Percentiles rank a stretch among this genome's conserved stretches.
Conservation (phyloP, 164 flowering plant species). For the Berberis thunbergii region DNA sequence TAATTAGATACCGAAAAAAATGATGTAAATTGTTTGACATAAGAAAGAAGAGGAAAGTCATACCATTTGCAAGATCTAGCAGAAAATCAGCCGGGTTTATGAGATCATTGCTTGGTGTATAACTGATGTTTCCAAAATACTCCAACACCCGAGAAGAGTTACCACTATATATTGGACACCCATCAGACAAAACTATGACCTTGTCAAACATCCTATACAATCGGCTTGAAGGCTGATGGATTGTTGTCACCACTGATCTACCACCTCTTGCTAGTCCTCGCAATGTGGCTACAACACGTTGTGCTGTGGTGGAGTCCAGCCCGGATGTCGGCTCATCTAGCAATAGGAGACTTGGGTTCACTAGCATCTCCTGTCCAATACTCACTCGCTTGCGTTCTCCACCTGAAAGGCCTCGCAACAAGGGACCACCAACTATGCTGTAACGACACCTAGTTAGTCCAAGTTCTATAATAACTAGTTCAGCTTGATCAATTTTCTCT, state of each 20-base stretch:
- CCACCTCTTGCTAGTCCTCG: constrained; percentile 68
- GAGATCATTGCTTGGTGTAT: constrained; percentile 31
- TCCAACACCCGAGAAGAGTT: constrained; percentile 46
- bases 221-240: constrained; percentile 90
- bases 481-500: constrained; percentile 65
- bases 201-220: constrained; percentile 77
- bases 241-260: constrained; percentile 66
- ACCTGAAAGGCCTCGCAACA: constrained; percentile 76
- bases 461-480: constrained; percentile 46
- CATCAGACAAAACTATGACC: constrained; percentile 69
- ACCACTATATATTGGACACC: constrained; percentile 70
- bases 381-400: constrained; percentile 95
- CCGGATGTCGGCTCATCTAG: constrained; percentile 96
- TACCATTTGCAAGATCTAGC: constrained; percentile 92
- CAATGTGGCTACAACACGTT: constrained; percentile 50
- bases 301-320: constrained; percentile 88
- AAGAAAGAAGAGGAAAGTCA: background rate
- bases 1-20: too few relatives aligned
- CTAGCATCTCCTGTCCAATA: constrained; percentile 88
- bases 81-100: constrained; percentile 87
- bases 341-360: constrained; percentile 76
- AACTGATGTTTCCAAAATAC: constrained; percentile 64
- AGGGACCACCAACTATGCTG: constrained; percentile 53
- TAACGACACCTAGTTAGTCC: constrained; percentile 60
- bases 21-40: background rate